Evolutionary conservation across 2,329 filamentous ascomycete species (phyloP).

Genomic region (Madurella fahalii): DNA sequence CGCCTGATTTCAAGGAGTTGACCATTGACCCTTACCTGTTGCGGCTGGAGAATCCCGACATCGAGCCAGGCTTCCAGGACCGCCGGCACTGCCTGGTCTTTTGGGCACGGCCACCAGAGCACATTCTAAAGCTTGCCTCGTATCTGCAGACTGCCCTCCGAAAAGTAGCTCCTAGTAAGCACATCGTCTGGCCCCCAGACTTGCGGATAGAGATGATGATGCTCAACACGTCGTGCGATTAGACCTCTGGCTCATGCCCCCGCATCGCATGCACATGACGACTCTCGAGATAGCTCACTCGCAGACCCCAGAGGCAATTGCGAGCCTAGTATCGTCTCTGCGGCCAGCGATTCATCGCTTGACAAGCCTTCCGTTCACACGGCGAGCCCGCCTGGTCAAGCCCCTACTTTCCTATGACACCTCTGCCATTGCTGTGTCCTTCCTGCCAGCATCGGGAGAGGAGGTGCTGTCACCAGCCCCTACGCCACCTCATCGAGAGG

Average conservation of each 20-base stretch:
- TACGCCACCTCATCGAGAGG: constrained; percentile 33
- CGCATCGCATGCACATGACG: constrained; percentile 76
- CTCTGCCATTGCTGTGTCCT: constrained; percentile 80
- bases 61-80: constrained; percentile 69
- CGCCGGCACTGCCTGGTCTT: constrained; percentile 78
- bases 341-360: constrained; percentile 54
- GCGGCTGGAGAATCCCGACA: constrained; percentile 59
- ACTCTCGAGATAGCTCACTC: constrained; percentile 81
- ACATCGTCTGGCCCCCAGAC: neutral
- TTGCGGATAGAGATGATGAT: neutral
- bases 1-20: constrained; percentile 63
- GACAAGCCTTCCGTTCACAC: constrained; percentile 60
- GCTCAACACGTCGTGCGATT: constrained; percentile 9
- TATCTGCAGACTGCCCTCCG: constrained; percentile 65
- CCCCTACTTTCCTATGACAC: constrained; percentile 81
- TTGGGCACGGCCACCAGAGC: constrained; percentile 77
- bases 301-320: constrained; percentile 65
- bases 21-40: constrained; percentile 72
- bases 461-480: constrained; percentile 38
- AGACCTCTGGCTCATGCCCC: constrained; percentile 86
- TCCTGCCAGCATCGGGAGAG: constrained; percentile 73
- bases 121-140: constrained; percentile 63
- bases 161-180: constrained; percentile 65
- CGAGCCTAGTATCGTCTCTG: constrained; percentile 55
- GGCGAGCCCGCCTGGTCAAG: constrained; percentile 73